A percentile compares a stretch with the other conserved stretches of the same genome.
Conservation (phyloP, 1,284 basidiomycete species). For the Heterobasidion annosum region DNA sequence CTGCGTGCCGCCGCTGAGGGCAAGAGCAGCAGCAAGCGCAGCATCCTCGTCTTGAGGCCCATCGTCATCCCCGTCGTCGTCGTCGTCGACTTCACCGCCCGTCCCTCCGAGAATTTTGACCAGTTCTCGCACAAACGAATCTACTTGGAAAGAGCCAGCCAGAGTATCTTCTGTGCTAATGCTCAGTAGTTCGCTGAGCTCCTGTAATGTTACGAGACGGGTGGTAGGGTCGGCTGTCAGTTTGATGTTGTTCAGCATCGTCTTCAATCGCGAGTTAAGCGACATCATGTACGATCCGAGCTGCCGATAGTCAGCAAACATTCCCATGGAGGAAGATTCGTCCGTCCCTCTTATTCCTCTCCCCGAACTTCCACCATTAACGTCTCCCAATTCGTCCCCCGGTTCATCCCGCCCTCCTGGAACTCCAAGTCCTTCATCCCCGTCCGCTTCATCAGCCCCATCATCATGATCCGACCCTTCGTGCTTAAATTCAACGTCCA, state of each 20-base stretch:
- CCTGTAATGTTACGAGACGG: constrained; percentile 85
- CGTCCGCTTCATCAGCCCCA: constrained; percentile 29
- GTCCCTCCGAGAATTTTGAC: constrained; percentile 88
- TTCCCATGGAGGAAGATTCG: constrained; percentile 69
- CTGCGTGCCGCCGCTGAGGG: constrained; percentile 54
- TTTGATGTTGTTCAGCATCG: constrained; percentile 86
- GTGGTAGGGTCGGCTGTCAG: constrained; percentile 72
- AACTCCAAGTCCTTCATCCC: constrained; percentile 33
- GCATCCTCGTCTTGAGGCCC: constrained; percentile 52
- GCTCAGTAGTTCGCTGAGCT: constrained; percentile 89
- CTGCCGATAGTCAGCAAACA: constrained; percentile 78
- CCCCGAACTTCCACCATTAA: constrained; percentile 20
- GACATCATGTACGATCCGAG: constrained; percentile 89
- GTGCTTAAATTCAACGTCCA: constrained; percentile 54
- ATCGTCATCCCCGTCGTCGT: constrained; percentile 50
- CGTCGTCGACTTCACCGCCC: constrained; percentile 62
- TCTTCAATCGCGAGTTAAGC: constrained; percentile 80
- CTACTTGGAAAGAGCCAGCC: constrained; percentile 89
- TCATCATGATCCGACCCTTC: constrained; percentile 47
- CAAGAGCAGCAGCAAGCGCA: constrained; percentile 56
- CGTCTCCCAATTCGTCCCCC: constrained; percentile 30
- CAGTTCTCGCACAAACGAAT: constrained; percentile 88
- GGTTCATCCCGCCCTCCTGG: constrained; percentile 32
- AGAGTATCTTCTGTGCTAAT: constrained; percentile 98
- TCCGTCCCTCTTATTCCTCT: constrained; percentile 54